Conservation (phyloP, 2,329 filamentous ascomycete species). For the Bipolaris sorokiniana region DNA sequence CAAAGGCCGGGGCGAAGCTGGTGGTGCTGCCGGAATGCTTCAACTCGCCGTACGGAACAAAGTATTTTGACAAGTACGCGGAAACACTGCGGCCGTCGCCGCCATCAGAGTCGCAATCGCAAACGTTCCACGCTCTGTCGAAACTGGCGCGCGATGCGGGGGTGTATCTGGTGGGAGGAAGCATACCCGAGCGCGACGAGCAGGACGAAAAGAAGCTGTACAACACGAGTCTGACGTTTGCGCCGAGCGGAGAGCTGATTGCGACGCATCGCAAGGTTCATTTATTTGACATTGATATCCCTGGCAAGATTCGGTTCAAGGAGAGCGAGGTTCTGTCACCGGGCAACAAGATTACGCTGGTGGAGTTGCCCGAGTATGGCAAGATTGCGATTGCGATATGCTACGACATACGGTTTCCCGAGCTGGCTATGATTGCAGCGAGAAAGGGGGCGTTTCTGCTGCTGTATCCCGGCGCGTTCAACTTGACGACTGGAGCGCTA, state of each 20-base stretch:
- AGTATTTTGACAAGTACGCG: constrained; percentile 90
- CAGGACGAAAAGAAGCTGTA: constrained; percentile 69
- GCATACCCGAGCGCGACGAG: constrained; percentile 81
- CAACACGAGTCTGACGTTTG: constrained; percentile 89
- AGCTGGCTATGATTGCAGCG: constrained; percentile 87
- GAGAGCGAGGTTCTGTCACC: constrained; percentile 89
- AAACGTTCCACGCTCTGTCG: constrained; percentile 84
- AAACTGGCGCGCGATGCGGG: constrained; percentile 78
- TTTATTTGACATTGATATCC: constrained; percentile 97
- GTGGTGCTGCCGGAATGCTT: constrained; percentile 98
- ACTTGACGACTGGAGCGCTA: constrained; percentile 86
- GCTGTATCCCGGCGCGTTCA: constrained; percentile 96
- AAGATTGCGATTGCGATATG: constrained; percentile 89
- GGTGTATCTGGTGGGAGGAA: constrained; percentile 86
- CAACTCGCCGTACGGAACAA: constrained; percentile 94
- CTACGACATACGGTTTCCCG: constrained; percentile 97
- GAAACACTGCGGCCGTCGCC: constrained; percentile 84
- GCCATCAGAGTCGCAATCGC: constrained; percentile 71
- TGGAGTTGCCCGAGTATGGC: constrained; percentile 88
- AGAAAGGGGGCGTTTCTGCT: constrained; percentile 85
- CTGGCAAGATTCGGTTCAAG: constrained; percentile 88
- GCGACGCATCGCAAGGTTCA: constrained; percentile 92
- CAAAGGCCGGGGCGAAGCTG: constrained; percentile 75
- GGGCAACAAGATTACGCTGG: constrained; percentile 81
- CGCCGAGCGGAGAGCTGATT: constrained; percentile 77